Evolutionary conservation across 164 flowering plant genomes (phyloP).

Genomic region (Nymphaea thermarum): DNA sequence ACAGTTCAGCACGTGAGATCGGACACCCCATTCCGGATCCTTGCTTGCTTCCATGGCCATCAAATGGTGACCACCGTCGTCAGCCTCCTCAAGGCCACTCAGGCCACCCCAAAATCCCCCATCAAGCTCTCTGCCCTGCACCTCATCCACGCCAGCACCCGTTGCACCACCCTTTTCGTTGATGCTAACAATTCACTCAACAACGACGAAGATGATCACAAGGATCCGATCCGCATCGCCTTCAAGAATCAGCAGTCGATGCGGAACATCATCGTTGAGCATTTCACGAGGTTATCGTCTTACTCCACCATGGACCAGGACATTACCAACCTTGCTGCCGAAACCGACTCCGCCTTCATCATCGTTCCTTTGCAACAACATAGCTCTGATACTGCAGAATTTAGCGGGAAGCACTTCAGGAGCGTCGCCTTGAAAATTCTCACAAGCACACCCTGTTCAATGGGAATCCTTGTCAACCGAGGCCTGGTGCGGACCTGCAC

Average conservation of each 20-base stretch:
- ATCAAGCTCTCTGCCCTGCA: constrained; percentile 30
- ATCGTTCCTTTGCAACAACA: constrained; percentile 25
- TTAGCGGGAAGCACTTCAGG: neutral
- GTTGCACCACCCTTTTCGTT: neutral
- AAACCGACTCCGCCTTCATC: constrained; percentile 13
- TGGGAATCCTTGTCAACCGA: constrained; percentile 26
- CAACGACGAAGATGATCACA: neutral
- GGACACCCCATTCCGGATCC: constrained; percentile 24
- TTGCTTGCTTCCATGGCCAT: constrained; percentile 38
- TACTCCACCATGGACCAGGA: constrained; percentile 25
- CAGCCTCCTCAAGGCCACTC: constrained; percentile 37
- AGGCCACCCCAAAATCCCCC: constrained; percentile 26
- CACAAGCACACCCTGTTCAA: constrained; percentile 30
- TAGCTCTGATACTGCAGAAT: constrained; percentile 1
- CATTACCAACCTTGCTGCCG: constrained; percentile 15
- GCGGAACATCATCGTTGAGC: constrained; percentile 8
- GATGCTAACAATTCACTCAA: neutral
- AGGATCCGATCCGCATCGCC: neutral
- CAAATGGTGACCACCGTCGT: constrained; percentile 29
- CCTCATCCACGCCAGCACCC: constrained; percentile 41
- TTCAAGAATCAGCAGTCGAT: constrained; percentile 8
- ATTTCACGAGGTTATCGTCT: constrained; percentile 16
- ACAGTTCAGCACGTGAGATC: constrained; percentile 49
- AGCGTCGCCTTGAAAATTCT: constrained; percentile 17
- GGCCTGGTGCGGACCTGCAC: neutral